Percentiles rank a stretch among this genome's conserved stretches.
Conservation (phyloP, 257 asterid genomes). For the Fraxinus quadrangulata region DNA sequence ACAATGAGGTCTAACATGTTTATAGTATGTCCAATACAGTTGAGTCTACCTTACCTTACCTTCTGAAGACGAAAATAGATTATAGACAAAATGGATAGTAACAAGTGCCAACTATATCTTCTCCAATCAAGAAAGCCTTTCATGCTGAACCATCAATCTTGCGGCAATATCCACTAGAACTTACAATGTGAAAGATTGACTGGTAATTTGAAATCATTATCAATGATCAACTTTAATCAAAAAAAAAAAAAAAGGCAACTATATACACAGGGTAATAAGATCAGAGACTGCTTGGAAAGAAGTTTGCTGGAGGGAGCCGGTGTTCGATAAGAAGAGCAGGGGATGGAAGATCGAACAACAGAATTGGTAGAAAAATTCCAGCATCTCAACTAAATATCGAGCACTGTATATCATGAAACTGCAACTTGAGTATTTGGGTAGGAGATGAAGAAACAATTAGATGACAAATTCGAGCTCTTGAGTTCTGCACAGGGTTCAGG, state of each 20-base stretch:
- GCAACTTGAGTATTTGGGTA: slow-evolving; percentile 21
- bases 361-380: not conserved
- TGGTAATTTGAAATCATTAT: not conserved
- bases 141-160: slow-evolving; percentile 9
- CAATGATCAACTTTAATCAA: slow-evolving; percentile 37
- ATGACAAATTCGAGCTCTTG: slow-evolving; percentile 24
- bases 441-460: slow-evolving; percentile 29
- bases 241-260: slow-evolving; percentile 18
- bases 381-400: slow-evolving; percentile 7
- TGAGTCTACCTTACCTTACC: not conserved
- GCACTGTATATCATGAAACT: slow-evolving; percentile 12
- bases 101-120: not conserved
- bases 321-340: slow-evolving; percentile 9
- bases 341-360: not conserved
- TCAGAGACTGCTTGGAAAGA: slow-evolving; percentile 2
- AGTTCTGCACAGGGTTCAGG: slow-evolving; percentile 63
- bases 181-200: slow-evolving; percentile 29
- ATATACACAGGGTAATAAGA: slow-evolving; percentile 30
- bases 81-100: not conserved
- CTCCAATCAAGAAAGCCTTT: slow-evolving; percentile 22
- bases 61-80: not conserved
- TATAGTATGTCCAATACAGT: not conserved
- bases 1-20: no score
- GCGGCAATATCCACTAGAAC: slow-evolving; percentile 23
- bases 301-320: not conserved